These are phyloP conservation scores for Soucietia sequanensis DNA, from an alignment of 805 yeast species.

Conservation along the genomic window DNA sequence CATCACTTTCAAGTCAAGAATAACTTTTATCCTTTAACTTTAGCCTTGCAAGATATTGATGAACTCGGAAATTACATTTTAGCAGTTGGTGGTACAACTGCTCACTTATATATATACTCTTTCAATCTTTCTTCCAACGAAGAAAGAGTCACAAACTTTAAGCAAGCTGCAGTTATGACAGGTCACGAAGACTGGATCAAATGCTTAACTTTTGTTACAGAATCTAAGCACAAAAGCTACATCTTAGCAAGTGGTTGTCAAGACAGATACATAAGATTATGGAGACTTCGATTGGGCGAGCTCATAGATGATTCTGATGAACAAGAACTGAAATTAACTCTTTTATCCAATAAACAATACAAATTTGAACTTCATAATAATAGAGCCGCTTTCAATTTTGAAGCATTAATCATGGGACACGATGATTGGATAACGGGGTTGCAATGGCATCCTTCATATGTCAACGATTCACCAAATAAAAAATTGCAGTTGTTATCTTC, in stretches of 20 bases:
- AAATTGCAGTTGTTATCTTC: conserved; percentile 69
- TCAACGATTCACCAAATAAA: conserved; percentile 14
- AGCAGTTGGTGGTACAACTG: conserved; percentile 73
- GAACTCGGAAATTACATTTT: conserved; percentile 40
- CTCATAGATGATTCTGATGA: conserved; percentile 57
- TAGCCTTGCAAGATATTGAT: conserved; percentile 33
- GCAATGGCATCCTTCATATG: conserved; percentile 65
- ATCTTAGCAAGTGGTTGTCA: conserved; percentile 88
- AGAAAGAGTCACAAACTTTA: conserved; percentile 17
- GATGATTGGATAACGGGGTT: conserved; percentile 95
- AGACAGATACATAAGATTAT: conserved; percentile 85
- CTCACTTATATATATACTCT: conserved; percentile 53
- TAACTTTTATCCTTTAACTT: conserved; percentile 45
- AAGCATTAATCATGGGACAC: conserved; percentile 94
- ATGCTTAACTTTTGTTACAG: conserved; percentile 58
- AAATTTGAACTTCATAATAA: conserved; percentile 44
- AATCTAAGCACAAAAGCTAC: conserved; percentile 48
- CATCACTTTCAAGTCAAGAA: conserved; percentile 33
- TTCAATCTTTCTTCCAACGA: conserved; percentile 24
- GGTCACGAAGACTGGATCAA: conserved; percentile 99
- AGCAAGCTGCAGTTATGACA: conserved; percentile 52
- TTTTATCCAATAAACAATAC: conserved; percentile 72
- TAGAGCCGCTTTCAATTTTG: conserved; percentile 67
- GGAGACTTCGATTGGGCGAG: conserved; percentile 69
- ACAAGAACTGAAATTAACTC: conserved; percentile 48